Percentiles rank a stretch among this genome's conserved stretches.
Evolutionary conservation across 495 filamentous ascomycete species (phyloP).

Genomic region (Xylaria palmicola): DNA sequence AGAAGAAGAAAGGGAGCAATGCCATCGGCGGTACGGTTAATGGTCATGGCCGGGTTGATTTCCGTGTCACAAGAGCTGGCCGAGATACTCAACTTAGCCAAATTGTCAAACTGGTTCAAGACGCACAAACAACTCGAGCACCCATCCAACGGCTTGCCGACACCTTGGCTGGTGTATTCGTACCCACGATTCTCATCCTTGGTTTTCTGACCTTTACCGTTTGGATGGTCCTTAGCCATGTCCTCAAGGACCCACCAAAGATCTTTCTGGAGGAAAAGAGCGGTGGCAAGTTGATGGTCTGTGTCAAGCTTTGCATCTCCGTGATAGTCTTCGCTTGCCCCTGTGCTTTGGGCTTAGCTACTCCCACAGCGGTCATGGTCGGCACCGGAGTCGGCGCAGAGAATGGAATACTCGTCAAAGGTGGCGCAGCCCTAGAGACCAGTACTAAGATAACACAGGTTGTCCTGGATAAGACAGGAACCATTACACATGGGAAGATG

Average conservation of each 20-base stretch:
- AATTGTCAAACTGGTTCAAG: slow-evolving; percentile 95
- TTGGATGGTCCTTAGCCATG: slow-evolving; percentile 95
- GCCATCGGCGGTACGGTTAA: slow-evolving; percentile 98
- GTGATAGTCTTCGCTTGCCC: slow-evolving; percentile 99
- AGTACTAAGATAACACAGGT: slow-evolving; percentile 89
- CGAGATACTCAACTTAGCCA: slow-evolving; percentile 96
- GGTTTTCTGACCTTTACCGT: slow-evolving; percentile 81
- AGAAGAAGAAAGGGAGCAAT: slow-evolving; percentile 75
- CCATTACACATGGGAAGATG: slow-evolving; percentile 93
- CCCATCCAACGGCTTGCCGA: slow-evolving; percentile 96
- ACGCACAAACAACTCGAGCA: slow-evolving; percentile 90
- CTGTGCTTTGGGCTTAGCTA: slow-evolving; percentile 89
- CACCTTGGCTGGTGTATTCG: slow-evolving; percentile 88
- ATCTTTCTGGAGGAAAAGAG: slow-evolving; percentile 79
- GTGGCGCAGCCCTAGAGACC: slow-evolving; percentile 87
- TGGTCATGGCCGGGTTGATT: slow-evolving; percentile 84
- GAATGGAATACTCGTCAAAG: slow-evolving; percentile 94
- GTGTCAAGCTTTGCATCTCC: slow-evolving; percentile 94
- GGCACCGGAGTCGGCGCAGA: slow-evolving; percentile 96
- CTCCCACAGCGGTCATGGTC: slow-evolving; percentile 98
- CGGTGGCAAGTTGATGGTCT: slow-evolving; percentile 93
- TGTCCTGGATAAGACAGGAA: slow-evolving; percentile 99
- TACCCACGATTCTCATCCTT: slow-evolving; percentile 81
- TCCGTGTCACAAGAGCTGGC: slow-evolving; percentile 88
- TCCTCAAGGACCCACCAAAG: slow-evolving; percentile 74